Evolutionary conservation across 1,284 basidiomycete genomes (phyloP), one percentile per base, ranked within the genome.

Genomic region (Pulchroboletus neoregius): DNA sequence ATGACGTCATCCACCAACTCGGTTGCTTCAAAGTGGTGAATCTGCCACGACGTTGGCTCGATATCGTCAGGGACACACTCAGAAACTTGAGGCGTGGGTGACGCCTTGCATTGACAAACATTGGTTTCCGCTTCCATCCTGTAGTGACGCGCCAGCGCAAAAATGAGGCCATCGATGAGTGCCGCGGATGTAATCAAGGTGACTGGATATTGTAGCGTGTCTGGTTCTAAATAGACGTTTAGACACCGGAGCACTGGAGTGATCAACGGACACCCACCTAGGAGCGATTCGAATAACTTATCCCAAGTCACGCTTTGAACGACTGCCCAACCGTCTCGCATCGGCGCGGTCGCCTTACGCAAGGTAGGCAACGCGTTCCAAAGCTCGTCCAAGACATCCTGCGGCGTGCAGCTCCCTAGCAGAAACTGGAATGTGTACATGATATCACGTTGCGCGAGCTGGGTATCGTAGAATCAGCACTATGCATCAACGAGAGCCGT

Each of bases 391-490:
- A 84, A 56, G 33, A 80, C 63, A 15, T 72, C 70, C 49, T 78
- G 78, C 0, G 82, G 83, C 0, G 79, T 81, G 24, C 69, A 67
- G 32, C 62, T 68, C 1, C 78, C 78, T 6, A 84, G 58, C 30
- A 63, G 62, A 58, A 75, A 82, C 5, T 65, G 56, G 30, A 83
- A 63, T 0, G 72, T 67, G 0, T 63, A 60, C n/a, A 84, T 63
- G 32, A 84, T 60, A 42, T 81, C 77, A 18, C 77, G 72, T 51
- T 85, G 81, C 4, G 78, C 73, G 36, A 65, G 64, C 80, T 84
- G 22, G 36, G 20, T 28, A 45, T 37, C 42, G 43, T 43, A 41
- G 22, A 45, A 23, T 51, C 27, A 47, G 32, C 7, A 43, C 40
- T 16, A 15, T 10, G 1, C 6, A 11, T 30, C 42, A 27, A 33